phyloP scores from a whole-genome alignment of 176 grass and related monocot species.

The Lolium perenne region DNA sequence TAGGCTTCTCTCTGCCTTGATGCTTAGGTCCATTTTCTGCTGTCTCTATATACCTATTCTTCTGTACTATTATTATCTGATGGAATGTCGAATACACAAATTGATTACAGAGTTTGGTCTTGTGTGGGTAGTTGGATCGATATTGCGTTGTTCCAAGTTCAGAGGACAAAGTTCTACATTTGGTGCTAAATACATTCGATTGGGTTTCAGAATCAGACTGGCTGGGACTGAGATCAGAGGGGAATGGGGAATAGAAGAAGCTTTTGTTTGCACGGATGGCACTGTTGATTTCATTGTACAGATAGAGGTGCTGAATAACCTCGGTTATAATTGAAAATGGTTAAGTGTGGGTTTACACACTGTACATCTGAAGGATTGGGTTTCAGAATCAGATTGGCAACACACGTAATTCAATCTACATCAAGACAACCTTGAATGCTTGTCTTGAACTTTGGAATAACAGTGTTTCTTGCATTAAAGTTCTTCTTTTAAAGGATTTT shows the following conservation, averaged over 20 bases:
- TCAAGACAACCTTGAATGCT: background rate
- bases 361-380: background rate
- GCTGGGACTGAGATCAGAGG: background rate
- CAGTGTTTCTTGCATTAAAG: background rate
- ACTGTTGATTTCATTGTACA: background rate
- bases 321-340: background rate
- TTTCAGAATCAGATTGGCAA: background rate
- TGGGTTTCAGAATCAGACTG: too few species aligned
- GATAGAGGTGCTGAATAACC: background rate
- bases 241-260: background rate
- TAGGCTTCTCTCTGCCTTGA: slow-evolving; percentile 23
- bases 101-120: slow-evolving; percentile 8
- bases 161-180: background rate
- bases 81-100: slow-evolving; percentile 28
- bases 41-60: slow-evolving; percentile 12
- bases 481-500: background rate
- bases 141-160: background rate
- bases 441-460: background rate
- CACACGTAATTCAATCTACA: background rate
- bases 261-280: background rate
- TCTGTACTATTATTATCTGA: slow-evolving; percentile 17
- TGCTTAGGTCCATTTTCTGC: slow-evolving; percentile 45
- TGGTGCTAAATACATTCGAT: too few species aligned
- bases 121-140: slow-evolving; percentile 12
- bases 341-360: background rate